Base-by-base conservation (phyloP, 148 eudicot species). In the Salicornia ramosissima region DNA sequence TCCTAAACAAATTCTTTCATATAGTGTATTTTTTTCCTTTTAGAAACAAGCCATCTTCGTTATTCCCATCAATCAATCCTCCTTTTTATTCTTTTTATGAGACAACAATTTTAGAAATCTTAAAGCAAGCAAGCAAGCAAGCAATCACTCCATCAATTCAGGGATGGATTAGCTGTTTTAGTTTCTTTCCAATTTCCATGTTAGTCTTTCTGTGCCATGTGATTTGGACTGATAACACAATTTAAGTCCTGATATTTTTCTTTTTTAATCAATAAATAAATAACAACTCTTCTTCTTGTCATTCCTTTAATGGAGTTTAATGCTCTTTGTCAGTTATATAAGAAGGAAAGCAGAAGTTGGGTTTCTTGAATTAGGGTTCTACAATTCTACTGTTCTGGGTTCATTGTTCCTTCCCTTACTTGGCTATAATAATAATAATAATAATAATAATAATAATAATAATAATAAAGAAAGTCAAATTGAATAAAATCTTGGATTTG, bases 161-260 rank as follows among this genome's bases (percentile, higher is more conserved):
- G 52, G 53, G 73, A 58, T 72, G 73, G 73, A 70, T 77, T 72
- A 72, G 71, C 3, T 65, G 50, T 57, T 29, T 39, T 19, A 39
- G 28, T 6, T 50, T 40, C 29, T 52, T 64, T 24, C 51, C 77
- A 68, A 59, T 52, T 72, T 60, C 62, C 65, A 36, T n/a, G 46
- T 5, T 22, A 46, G 50, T 52, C 46, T 21, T 26, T 31, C 34
- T 68, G 58, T 53, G 64, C 73, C 80, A 72, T 78, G 77, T 78
- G 77, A 78, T 10, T 69, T 66, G 54, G 63, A 36, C 68, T 59
- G 39, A 29, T 14, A 50, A n/a, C 25, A 39, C 21, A 54, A 64
- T 47, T 57, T 26, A 68, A 68, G 24, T 49, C 11, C 19, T 34
- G 22, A 54, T 64, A 25, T 77, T 67, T 71, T 11, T 13, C 24